Conservation (phyloP, 2,329 filamentous ascomycete genomes). For the Cladosporium phlei region DNA sequence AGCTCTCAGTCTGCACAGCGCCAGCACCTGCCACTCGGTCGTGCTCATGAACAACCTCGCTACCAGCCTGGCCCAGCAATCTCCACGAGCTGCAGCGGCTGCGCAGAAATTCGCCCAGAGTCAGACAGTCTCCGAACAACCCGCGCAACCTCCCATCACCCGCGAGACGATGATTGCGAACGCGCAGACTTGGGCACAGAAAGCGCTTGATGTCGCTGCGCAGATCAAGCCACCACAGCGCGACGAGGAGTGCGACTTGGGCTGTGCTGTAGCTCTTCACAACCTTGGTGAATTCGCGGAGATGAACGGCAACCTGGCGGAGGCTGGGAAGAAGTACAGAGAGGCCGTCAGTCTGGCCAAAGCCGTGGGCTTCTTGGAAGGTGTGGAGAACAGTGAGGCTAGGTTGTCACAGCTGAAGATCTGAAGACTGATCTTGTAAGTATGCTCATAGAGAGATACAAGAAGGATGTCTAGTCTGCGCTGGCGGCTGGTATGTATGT, state of each 20-base stretch:
- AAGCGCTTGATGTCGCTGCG: slow-evolving; percentile 64
- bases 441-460: too few relatives aligned
- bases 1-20: slow-evolving; percentile 65
- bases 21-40: slow-evolving; percentile 68
- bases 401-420: slow-evolving; percentile 34
- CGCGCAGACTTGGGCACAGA: slow-evolving; percentile 72
- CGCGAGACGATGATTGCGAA: slow-evolving; percentile 60
- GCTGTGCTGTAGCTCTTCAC: slow-evolving; percentile 77
- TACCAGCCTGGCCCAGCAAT: slow-evolving; percentile 66
- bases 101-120: slow-evolving; percentile 29
- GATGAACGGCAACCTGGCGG: slow-evolving; percentile 60
- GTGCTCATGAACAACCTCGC: slow-evolving; percentile 84
- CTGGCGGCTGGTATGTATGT: too few relatives aligned
- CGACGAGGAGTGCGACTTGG: slow-evolving; percentile 75
- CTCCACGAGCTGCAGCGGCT: slow-evolving; percentile 31
- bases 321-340: slow-evolving; percentile 64
- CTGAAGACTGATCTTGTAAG: not conserved
- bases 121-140: slow-evolving; percentile 31
- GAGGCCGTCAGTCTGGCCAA: slow-evolving; percentile 60
- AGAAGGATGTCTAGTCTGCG: too few relatives aligned
- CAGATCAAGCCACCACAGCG: slow-evolving; percentile 62
- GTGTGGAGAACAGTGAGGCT: slow-evolving; percentile 38
- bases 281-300: slow-evolving; percentile 81
- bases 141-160: slow-evolving; percentile 44
- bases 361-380: slow-evolving; percentile 45